Evolutionary conservation across 345 rosid genomes (phyloP).

Genomic region (Luvunga scandens): DNA sequence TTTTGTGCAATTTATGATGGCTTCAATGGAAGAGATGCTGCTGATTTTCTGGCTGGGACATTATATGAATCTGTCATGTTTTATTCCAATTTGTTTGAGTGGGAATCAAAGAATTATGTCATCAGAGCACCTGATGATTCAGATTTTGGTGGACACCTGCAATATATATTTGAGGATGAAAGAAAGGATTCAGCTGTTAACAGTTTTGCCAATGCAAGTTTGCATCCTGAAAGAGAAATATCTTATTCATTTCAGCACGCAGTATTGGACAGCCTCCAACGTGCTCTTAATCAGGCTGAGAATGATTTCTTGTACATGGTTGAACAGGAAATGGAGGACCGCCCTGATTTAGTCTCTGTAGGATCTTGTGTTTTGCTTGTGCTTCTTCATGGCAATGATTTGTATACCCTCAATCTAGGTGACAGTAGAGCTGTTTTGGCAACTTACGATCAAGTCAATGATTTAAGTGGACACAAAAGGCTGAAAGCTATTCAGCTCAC

Average conservation of each 20-base stretch:
- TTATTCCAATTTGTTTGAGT: slow-evolving; percentile 51
- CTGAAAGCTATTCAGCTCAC: slow-evolving; percentile 84
- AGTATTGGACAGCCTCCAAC: slow-evolving; percentile 75
- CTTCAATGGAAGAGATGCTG: slow-evolving; percentile 97
- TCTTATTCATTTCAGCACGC: slow-evolving; percentile 52
- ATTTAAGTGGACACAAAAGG: slow-evolving; percentile 22
- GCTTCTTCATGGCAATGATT: slow-evolving; percentile 73
- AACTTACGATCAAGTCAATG: slow-evolving; percentile 39
- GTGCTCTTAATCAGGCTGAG: slow-evolving; percentile 78
- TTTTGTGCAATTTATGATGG: slow-evolving; percentile 94
- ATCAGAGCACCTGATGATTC: slow-evolving; percentile 21
- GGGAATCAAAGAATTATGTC: slow-evolving; percentile 48
- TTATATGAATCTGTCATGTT: slow-evolving; percentile 69
- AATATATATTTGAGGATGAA: slow-evolving; percentile 25
- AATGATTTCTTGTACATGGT: slow-evolving; percentile 86
- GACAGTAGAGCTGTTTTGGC: slow-evolving; percentile 96
- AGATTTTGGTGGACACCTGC: slow-evolving; percentile 21
- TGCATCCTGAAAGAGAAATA: slow-evolving; percentile 21
- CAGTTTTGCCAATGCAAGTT: slow-evolving; percentile 11
- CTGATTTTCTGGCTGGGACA: slow-evolving; percentile 96
- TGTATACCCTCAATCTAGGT: slow-evolving; percentile 79
- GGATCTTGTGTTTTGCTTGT: slow-evolving; percentile 91
- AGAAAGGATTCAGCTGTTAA: slow-evolving; percentile 9
- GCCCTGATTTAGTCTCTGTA: slow-evolving; percentile 92
- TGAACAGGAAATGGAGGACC: slow-evolving; percentile 97